Percentiles rank a stretch among this genome's conserved stretches.
These are phyloP conservation scores for Ampelocalamus luodianensis DNA, from an alignment of 176 grass and related monocot genomes.

Conservation along the genomic window DNA sequence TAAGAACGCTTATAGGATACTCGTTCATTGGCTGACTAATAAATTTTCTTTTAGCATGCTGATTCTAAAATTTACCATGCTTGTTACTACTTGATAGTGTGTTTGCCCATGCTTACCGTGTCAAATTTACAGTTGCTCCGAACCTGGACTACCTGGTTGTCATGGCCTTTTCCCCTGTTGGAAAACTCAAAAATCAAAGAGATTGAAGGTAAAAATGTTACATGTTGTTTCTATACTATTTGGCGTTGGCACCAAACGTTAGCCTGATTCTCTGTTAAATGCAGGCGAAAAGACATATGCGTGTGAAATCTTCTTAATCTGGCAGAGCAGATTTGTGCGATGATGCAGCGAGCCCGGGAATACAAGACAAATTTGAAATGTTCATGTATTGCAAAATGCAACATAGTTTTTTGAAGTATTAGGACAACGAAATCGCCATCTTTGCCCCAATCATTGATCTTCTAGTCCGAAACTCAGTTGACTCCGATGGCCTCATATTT, in stretches of 20 bases:
- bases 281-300: slow-evolving; percentile 60
- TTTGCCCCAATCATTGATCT: neutral
- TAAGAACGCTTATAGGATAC: neutral
- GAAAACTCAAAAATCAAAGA: slow-evolving; percentile 52
- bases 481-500: slow-evolving; percentile 22
- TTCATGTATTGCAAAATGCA: neutral
- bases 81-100: slow-evolving; percentile 30
- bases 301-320: slow-evolving; percentile 38
- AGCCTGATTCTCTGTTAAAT: slow-evolving; percentile 5
- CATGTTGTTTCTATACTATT: slow-evolving; percentile 28
- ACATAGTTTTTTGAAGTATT: neutral
- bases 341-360: neutral
- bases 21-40: neutral
- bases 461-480: neutral
- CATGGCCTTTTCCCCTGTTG: slow-evolving; percentile 75
- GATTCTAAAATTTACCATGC: neutral
- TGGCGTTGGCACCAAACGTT: neutral
- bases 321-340: neutral
- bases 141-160: slow-evolving; percentile 60
- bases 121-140: slow-evolving; percentile 63
- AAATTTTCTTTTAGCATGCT: neutral
- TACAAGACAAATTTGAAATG: neutral
- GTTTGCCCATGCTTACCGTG: neutral
- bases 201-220: slow-evolving; percentile 52
- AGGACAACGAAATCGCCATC: neutral